Percentiles rank a stretch among this genome's conserved stretches.
phyloP scores from a whole-genome alignment of 1,284 basidiomycete species.

The Tremellales sp. region DNA sequence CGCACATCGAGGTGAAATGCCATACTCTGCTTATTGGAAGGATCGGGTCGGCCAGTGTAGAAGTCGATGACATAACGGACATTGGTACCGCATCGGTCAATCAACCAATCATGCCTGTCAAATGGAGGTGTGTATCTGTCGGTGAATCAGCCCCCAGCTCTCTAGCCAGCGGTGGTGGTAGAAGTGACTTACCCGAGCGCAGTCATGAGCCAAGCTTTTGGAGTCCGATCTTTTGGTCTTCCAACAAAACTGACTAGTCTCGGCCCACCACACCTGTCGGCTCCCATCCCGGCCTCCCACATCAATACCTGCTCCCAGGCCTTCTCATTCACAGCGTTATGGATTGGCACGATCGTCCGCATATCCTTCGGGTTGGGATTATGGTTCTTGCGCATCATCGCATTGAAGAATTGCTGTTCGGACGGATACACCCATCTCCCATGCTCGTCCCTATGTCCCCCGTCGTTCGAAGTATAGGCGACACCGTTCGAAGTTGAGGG shows the following conservation, averaged over 20 bases:
- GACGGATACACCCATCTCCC: constrained; percentile 97
- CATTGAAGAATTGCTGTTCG: constrained; percentile 91
- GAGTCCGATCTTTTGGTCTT: constrained; percentile 56
- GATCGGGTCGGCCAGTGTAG: constrained; percentile 74
- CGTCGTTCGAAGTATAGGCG: constrained; percentile 49
- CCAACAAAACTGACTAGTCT: constrained; percentile 50
- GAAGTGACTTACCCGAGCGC: constrained; percentile 69
- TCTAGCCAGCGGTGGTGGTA: neutral
- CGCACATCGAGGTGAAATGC: constrained; percentile 92
- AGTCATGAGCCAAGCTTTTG: constrained; percentile 75
- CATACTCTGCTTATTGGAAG: constrained; percentile 29
- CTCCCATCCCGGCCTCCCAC: constrained; percentile 81
- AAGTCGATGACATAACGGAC: constrained; percentile 98
- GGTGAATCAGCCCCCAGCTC: neutral
- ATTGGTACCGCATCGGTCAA: constrained; percentile 83
- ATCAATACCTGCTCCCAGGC: constrained; percentile 86
- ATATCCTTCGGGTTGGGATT: constrained; percentile 73
- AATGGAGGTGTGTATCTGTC: constrained; percentile 85
- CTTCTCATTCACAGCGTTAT: constrained; percentile 98
- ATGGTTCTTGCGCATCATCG: constrained; percentile 91
- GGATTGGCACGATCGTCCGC: constrained; percentile 94
- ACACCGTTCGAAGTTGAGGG: constrained; percentile 5
- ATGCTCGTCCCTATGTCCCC: constrained; percentile 24
- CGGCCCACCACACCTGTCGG: constrained; percentile 71
- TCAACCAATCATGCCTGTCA: constrained; percentile 95